Evolutionary conservation across 345 rosid species (phyloP), one percentile per base, ranked within the genome.

Genomic region (Eucalyptus coolabah): DNA sequence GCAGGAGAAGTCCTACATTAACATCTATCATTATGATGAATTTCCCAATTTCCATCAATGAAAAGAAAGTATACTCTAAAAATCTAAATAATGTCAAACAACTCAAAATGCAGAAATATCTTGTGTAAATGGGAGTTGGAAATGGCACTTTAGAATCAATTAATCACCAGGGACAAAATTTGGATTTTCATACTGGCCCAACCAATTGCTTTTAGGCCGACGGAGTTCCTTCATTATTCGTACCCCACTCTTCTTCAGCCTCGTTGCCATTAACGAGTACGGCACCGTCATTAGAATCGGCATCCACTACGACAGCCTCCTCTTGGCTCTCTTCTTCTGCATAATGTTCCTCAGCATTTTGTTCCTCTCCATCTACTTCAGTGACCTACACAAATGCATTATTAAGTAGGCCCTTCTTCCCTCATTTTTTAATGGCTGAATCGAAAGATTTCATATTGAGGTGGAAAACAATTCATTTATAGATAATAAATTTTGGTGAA

Each of bases 211-310:
- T 95, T 96, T 97, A 97, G 96, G 98, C 99, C 94, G 99, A 95
- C 93, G 95, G 96, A 95, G 97, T 94, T 98, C 93, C 99, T 96
- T 98, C 97, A 89, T 96, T 96, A 94, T 98, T 96, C 96, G 96
- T 97, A 98, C 98, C 98, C 99, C 99, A 98, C 98, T 98, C 96
- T 98, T 98, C 99, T 91, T 98, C 97, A 92, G 95, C 96, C 93
- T 97, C 99, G 90, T 95, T 98, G 91, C 98, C 98, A 89, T 98
- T 97, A 87, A 98, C 98, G 89, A 97, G 98, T 91, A 97, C 98
- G 1, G 96, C 97, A 91, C 99, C 99, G 88, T 98, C 98, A 26
- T 94, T 96, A 11, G 99, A 98, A 91, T 97, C 99, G 37, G 96
- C 99, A 94, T 95, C 95, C 90, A 94, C 96, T 81, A 92, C 96